Base-by-base conservation (phyloP, 163 green algal species). In the Scenedesmus sp. region DNA sequence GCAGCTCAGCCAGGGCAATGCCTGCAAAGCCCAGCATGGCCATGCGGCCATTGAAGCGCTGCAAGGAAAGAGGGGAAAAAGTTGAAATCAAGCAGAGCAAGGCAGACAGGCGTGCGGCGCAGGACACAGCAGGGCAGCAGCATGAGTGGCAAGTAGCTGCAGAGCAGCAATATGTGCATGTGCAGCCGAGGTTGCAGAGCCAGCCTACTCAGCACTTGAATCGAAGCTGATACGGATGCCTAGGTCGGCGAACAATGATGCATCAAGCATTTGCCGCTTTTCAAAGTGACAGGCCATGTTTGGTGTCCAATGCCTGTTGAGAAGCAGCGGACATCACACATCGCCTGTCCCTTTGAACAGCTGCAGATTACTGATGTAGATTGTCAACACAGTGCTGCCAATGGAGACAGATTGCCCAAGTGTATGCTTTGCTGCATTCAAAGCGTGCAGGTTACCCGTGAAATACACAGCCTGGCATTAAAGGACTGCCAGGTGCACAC, bases 11-110 rank as follows among this genome's bases (percentile, higher is more conserved):
- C 23, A 94, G 64, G 1, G 92, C 91, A 20, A 95, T 89, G 57
- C 86, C 93, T 1, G 94, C 93, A 88, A 96, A 97, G 46, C 93
- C 94, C 16, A 95, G 87, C 95, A 97, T 97, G 10, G 96, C 96
- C 56, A 96, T 60, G 34, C 95, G 91, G 12, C 95, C 95, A 60
- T 97, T 97, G 10, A 96, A 85, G 20, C 94, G 92, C 95, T 97
- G 94, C 87, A 73, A 10, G 16, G 57, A 23, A 57, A 59, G 59
- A 89, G 62, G n/a, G 34, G 15, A 10, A 52, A n/a, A 5, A 64
- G n/a, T 6, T n/a, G 8, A 59, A 23, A 46, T 46, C 34, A 46
- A 46, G 12, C 10, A 82, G 0, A 34, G 13, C 13, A 26, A 81
- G 7, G 16, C n/a, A 52, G 6, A 67, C 4, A 66, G 9, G 18